Conservation (phyloP, 2,329 filamentous ascomycete genomes). For the Calonectria fujianensis region DNA sequence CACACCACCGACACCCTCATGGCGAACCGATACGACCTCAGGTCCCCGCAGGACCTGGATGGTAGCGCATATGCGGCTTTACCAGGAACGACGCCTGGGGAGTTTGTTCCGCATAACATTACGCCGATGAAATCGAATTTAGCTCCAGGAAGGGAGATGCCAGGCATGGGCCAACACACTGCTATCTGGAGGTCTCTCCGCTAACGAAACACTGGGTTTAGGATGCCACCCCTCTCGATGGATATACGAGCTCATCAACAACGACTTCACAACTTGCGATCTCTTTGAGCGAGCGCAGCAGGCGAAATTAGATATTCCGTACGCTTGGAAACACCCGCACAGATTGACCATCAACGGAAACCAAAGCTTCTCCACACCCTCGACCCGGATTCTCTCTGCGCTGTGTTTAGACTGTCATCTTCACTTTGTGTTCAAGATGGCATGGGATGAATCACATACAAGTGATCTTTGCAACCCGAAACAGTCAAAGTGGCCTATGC, state of each 20-base stretch:
- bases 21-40: constrained; percentile 54
- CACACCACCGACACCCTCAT: constrained; percentile 44
- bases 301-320: constrained; percentile 56
- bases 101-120: constrained; percentile 57
- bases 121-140: constrained; percentile 59
- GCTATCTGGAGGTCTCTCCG: background rate
- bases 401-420: constrained; percentile 65
- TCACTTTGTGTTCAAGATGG: constrained; percentile 64
- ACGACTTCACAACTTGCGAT: constrained; percentile 61
- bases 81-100: constrained; percentile 57
- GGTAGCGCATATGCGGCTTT: constrained; percentile 57
- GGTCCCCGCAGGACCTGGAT: constrained; percentile 55
- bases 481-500: constrained; percentile 60
- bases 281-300: constrained; percentile 60
- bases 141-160: constrained; percentile 49
- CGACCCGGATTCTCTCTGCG: constrained; percentile 58
- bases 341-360: constrained; percentile 63
- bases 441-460: constrained; percentile 57
- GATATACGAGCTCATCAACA: constrained; percentile 64
- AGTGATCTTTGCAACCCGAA: constrained; percentile 57
- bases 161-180: constrained; percentile 51
- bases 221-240: constrained; percentile 64
- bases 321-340: constrained; percentile 61
- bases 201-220: constrained; percentile 46
- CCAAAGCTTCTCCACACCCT: constrained; percentile 58